Conservation (phyloP, 2,329 filamentous ascomycete species). For the Tetracladium maxilliforme region DNA sequence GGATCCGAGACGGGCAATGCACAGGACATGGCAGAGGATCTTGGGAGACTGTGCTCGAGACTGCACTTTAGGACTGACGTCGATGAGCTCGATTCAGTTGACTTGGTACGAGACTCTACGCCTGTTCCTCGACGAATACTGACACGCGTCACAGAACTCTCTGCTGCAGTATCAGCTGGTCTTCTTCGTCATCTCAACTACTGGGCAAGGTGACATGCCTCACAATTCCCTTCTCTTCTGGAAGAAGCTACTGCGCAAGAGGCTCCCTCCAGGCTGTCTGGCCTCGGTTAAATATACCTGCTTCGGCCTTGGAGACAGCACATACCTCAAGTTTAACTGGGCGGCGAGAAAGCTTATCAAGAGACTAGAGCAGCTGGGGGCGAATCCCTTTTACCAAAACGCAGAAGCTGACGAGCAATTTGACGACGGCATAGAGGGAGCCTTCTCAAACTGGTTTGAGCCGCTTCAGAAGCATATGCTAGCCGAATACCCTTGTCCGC, state of each 20-base stretch:
- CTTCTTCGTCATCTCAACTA: slow-evolving; percentile 78
- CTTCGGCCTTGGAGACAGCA: slow-evolving; percentile 89
- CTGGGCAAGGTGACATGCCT: slow-evolving; percentile 87
- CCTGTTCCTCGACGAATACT: too few relatives aligned
- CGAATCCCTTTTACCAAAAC: slow-evolving; percentile 55
- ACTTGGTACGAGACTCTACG: slow-evolving; percentile 43
- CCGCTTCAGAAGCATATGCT: slow-evolving; percentile 53
- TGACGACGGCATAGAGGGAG: slow-evolving; percentile 74
- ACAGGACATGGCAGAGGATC: slow-evolving; percentile 78
- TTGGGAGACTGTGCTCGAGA: slow-evolving; percentile 60
- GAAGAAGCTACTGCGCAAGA: slow-evolving; percentile 70
- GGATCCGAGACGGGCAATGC: slow-evolving; percentile 92
- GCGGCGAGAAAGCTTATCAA: slow-evolving; percentile 79
- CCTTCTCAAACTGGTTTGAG: slow-evolving; percentile 64
- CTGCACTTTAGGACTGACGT: slow-evolving; percentile 66
- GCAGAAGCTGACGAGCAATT: slow-evolving; percentile 92
- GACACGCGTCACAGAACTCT: slow-evolving; percentile 27
- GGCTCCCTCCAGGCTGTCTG: slow-evolving; percentile 57
- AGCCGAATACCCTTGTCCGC: slow-evolving; percentile 52
- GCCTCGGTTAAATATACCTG: slow-evolving; percentile 58
- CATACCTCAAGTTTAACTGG: slow-evolving; percentile 93
- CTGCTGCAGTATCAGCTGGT: slow-evolving; percentile 41
- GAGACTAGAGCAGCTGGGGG: slow-evolving; percentile 71
- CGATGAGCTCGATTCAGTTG: slow-evolving; percentile 61
- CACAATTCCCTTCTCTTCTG: slow-evolving; percentile 72